Percentiles rank a stretch among this genome's conserved stretches.
Conservation (phyloP, 805 yeast genomes). For the Ogataea naganishii region DNA sequence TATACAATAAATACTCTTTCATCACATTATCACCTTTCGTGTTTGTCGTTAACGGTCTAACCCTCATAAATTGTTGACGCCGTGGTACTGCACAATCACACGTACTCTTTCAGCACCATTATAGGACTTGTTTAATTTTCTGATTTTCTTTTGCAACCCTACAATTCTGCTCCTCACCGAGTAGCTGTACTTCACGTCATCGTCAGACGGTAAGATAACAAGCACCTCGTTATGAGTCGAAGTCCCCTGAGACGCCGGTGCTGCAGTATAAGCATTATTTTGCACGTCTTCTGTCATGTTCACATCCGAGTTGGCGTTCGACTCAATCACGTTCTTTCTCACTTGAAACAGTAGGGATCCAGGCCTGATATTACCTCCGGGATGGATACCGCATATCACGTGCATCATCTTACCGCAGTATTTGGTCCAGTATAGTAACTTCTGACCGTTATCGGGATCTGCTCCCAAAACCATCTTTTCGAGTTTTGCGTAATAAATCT, state of each 20-base stretch:
- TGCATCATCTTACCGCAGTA: constrained; percentile 68
- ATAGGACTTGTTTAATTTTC: constrained; percentile 40
- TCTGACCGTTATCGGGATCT: constrained; percentile 29
- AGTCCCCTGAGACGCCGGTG: not conserved
- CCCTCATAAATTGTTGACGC: no score
- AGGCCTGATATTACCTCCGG: constrained; percentile 69
- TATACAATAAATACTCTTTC: no score
- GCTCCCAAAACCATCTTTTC: constrained; percentile 41
- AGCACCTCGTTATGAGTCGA: constrained; percentile 15
- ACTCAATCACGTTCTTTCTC: constrained; percentile 10
- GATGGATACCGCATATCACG: constrained; percentile 72
- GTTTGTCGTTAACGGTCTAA: no score
- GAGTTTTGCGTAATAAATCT: constrained; percentile 32
- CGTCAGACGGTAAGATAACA: constrained; percentile 34
- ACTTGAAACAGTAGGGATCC: constrained; percentile 41
- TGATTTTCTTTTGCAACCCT: constrained; percentile 50
- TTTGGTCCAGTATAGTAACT: constrained; percentile 63
- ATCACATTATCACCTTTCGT: no score
- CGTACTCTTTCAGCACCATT: constrained; percentile 39
- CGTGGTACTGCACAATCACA: constrained; percentile 38
- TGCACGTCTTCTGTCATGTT: constrained; percentile 5
- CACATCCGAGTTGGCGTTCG: constrained; percentile 19
- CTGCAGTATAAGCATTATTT: not conserved
- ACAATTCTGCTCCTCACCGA: constrained; percentile 51
- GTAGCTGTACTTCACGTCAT: constrained; percentile 50